Evolutionary conservation across 805 yeast genomes (phyloP), one percentile per base, ranked within the genome.

Genomic region (Metschnikowia proteae): DNA sequence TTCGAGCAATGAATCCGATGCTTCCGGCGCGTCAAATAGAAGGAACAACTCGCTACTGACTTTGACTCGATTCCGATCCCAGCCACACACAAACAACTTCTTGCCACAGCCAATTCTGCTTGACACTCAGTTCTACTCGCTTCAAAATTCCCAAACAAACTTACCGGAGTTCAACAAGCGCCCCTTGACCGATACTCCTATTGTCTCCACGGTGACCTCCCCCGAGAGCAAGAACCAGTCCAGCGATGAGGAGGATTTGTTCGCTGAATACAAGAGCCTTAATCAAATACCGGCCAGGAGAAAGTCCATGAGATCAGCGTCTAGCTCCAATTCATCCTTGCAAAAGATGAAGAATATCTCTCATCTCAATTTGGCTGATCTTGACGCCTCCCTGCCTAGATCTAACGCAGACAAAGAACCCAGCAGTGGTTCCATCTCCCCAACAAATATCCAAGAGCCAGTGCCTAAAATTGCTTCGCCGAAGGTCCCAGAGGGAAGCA

Each of bases 181-280:
- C 40, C 94, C 94, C 0, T 67, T 82, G 46, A 82, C 84, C 38
- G 94, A 86, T 59, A 86, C 94, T 0, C 94, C 94, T 0, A 75
- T 83, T 1, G 77, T 76, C 8, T 81, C 86, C 29, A 70, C 74
- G 3, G 69, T 75, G 60, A 68, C 79, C 0, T 82, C 88, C 0
- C 90, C 90, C 0, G 63, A 60, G 8, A 59, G 67, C 5, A 46
- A 64, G 33, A 58, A 56, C 17, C 66, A 66, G 42, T 59, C 62
- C 11, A 63, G 65, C 30, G 72, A 65, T 36, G 68, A 63, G 13
- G 73, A 66, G 5, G 53, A 46, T 31, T 31, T 51, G 30, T 49
- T 50, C 27, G 36, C 53, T 8, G 50, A 46, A 22, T 47, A 22
- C 36, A 35, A 30, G 41, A 49, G 46, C 32, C 27, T 32, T 48